Evolutionary conservation across 2,329 filamentous ascomycete species (phyloP).

Genomic region (Beauveria pseudobassiana): DNA sequence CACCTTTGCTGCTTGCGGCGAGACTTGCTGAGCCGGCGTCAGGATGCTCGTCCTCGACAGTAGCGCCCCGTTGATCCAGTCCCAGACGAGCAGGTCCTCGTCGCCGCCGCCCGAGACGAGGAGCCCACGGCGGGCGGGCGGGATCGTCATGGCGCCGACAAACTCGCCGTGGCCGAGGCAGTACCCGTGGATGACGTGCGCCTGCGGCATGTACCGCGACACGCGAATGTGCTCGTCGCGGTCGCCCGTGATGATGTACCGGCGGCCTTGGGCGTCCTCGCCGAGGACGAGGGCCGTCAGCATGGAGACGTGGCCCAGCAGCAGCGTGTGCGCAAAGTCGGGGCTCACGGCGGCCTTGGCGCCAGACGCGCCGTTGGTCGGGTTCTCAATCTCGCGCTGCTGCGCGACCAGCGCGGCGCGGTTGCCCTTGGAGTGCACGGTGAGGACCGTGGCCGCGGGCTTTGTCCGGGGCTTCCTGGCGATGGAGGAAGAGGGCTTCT

Average conservation of each 20-base stretch:
- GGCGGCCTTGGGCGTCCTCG: conserved; percentile 28
- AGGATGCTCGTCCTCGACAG: conserved; percentile 48
- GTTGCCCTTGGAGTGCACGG: conserved; percentile 59
- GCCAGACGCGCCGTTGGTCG: conserved; percentile 12
- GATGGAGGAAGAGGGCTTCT: conserved; percentile 16
- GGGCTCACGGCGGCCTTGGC: conserved; percentile 26
- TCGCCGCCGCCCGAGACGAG: conserved; percentile 87
- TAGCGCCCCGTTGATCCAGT: conserved; percentile 58
- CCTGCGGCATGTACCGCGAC: conserved; percentile 71
- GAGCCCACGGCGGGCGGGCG: conserved; percentile 44
- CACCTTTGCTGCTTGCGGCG: conserved; percentile 31
- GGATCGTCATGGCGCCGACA: conserved; percentile 67
- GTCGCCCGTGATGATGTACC: conserved; percentile 49
- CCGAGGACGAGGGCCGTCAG: conserved; percentile 66
- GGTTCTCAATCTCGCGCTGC: conserved; percentile 36
- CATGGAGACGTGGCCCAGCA: conserved; percentile 93
- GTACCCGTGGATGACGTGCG: conserved; percentile 81
- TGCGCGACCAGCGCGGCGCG: conserved; percentile 53
- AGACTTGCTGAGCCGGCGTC: conserved; percentile 30
- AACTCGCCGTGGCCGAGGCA: conserved; percentile 87
- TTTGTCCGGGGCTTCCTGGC: conserved; percentile 24
- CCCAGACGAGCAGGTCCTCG: conserved; percentile 69
- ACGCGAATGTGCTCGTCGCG: conserved; percentile 74
- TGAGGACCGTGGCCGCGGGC: conserved; percentile 49
- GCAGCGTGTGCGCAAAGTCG: conserved; percentile 65